A percentile compares a stretch with the other conserved stretches of the same genome.
Conservation (phyloP, 2,329 filamentous ascomycete genomes). For the Trichoderma harzianum region DNA sequence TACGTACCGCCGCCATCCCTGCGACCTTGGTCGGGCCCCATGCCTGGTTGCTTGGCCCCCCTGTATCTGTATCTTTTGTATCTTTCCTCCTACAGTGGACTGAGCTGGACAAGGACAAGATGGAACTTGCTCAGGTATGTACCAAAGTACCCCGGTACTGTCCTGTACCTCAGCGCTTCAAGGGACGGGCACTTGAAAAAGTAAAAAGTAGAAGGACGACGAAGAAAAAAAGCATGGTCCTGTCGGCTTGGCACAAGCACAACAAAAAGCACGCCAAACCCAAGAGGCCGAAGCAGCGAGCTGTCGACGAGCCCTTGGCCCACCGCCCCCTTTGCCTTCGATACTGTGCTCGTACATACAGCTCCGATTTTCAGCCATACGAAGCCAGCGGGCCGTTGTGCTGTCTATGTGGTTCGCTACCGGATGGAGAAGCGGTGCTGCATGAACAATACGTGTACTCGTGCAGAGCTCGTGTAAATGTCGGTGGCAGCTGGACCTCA, state of each 20-base stretch:
- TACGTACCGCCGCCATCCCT: slow-evolving; percentile 12
- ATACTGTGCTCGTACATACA: not conserved
- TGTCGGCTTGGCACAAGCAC: not conserved
- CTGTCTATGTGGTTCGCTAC: not conserved
- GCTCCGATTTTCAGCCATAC: not conserved
- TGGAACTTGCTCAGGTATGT: not conserved
- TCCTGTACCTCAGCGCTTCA: not conserved
- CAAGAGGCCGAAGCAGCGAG: slow-evolving; percentile 3
- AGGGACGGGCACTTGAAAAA: not conserved
- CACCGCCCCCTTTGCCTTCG: not conserved
- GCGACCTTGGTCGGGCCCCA: not conserved
- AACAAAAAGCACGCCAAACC: not conserved
- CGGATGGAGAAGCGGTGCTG: not conserved
- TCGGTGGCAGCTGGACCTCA: slow-evolving; percentile 1
- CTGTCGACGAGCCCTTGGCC: not conserved
- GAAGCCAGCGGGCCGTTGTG: not conserved
- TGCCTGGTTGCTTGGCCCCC: not conserved
- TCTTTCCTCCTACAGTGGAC: not conserved
- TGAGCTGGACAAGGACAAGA: not conserved
- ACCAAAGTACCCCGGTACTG: not conserved
- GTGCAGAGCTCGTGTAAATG: not conserved
- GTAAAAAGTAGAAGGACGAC: not conserved
- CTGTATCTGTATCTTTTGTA: not conserved
- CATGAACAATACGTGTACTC: not conserved
- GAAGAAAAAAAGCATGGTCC: not conserved